phyloP scores from a whole-genome alignment of 768 basidiomycete genomes.

The Phylloporus scabripes region DNA sequence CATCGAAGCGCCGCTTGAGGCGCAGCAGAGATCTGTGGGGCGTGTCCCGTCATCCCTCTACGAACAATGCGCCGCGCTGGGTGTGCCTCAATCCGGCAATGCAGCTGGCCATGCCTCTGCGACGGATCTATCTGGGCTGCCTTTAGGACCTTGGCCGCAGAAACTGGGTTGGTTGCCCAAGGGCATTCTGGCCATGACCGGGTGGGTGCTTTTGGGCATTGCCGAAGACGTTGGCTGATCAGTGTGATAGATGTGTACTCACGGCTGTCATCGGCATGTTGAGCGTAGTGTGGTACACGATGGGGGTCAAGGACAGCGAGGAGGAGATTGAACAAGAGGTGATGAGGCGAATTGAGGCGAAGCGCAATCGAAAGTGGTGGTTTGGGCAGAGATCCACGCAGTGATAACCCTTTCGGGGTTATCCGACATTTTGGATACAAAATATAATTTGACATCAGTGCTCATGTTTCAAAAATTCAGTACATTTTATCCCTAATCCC shows the following conservation, averaged over 20 bases:
- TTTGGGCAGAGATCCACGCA: conserved; percentile 28
- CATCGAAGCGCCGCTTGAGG: conserved; percentile 71
- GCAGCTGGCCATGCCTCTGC: conserved; percentile 74
- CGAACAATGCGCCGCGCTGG: conserved; percentile 68
- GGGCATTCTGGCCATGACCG: conserved; percentile 74
- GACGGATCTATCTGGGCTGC: conserved; percentile 63
- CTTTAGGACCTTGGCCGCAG: conserved; percentile 68
- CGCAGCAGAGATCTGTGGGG: conserved; percentile 46
- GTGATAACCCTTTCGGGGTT: neutral
- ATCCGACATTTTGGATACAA: neutral
- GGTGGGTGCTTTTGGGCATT: conserved; percentile 35
- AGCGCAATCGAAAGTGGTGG: conserved; percentile 45
- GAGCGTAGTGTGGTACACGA: conserved; percentile 80
- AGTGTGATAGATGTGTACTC: conserved; percentile 59
- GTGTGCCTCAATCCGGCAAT: conserved; percentile 66
- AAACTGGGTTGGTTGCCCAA: conserved; percentile 64
- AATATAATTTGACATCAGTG: no score
- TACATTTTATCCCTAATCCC: no score
- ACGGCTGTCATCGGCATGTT: conserved; percentile 80
- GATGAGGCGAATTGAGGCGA: conserved; percentile 48
- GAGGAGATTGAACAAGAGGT: conserved; percentile 78
- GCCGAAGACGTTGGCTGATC: conserved; percentile 1
- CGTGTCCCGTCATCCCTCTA: conserved; percentile 52
- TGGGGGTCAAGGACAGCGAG: conserved; percentile 68
- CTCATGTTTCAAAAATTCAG: no score